Evolutionary conservation across 106 monocot genomes (phyloP), one percentile per base, ranked within the genome.

Genomic region (Dioscorea alata): DNA sequence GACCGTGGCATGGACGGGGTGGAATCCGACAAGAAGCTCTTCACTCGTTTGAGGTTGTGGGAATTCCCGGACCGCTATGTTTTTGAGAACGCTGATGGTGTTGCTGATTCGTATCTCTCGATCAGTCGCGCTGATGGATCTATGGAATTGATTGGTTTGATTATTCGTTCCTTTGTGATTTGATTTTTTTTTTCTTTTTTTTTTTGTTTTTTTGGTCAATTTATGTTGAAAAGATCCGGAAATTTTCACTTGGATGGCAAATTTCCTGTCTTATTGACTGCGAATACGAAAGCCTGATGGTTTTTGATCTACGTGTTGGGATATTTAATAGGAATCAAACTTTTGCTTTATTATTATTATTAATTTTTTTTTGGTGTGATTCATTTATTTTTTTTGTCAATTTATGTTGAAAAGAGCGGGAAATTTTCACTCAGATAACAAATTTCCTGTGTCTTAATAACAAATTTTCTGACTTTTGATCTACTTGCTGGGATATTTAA

Each of bases 51-150:
- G 67, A 75, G 96, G 51, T 60, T 92, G 13, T 96, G 96, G 91
- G 88, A 96, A 74, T 92, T 82, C 50, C 67, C 86, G 23, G 88
- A 91, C 52, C 76, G 80, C 35, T 96, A 96, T 60, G 50, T 96
- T 51, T 64, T 96, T 63, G 91, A 96, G 67, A 86, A 91, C 4
- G 63, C 86, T 28, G 89, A 89, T 77, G 74, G 75, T 21, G 60
- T 54, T 51, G 65, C 74, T 59, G 80, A 92, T 63, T 76, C 77
- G 23, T 88, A 64, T 81, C 60, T 96, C 61, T 68, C 88, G 42
- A 70, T 91, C 67, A 92, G 70, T 69, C 83, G 91, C 25, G 69
- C 68, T 18, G 91, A 88, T 75, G 96, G 96, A 66, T 78, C 88
- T 12, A 66, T 92, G 74, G 76, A 66, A 50, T 69, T 82, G 56